Conservation (phyloP, 2,329 filamentous ascomycete species). For the Geoglossum cookeanum region DNA sequence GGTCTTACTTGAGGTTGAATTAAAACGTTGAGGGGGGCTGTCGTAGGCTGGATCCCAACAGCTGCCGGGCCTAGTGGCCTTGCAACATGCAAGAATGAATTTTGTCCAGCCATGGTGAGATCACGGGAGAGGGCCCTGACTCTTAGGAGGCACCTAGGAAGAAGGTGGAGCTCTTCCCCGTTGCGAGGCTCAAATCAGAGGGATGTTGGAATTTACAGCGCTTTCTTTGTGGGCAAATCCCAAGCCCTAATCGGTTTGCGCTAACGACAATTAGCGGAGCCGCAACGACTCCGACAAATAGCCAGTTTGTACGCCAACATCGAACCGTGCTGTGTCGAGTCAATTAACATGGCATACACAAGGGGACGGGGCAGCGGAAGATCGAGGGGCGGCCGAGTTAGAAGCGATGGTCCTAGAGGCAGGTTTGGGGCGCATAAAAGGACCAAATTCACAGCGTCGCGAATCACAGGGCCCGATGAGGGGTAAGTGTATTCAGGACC, state of each 20-base stretch:
- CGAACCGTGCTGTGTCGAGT: background rate
- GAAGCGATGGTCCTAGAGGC: background rate
- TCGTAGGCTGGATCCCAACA: constrained; percentile 63
- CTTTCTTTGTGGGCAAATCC: constrained; percentile 5
- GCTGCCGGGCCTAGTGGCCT: constrained; percentile 71
- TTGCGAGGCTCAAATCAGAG: constrained; percentile 14
- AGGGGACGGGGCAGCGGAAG: constrained; percentile 14
- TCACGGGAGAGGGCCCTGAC: background rate
- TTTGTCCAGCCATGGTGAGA: constrained; percentile 59
- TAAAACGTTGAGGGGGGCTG: constrained; percentile 80
- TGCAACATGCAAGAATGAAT: constrained; percentile 86
- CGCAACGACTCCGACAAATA: background rate
- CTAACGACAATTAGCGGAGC: constrained; percentile 1
- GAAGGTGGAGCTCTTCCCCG: background rate
- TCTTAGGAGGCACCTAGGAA: background rate
- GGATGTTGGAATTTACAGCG: constrained; percentile 10
- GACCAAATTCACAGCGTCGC: background rate
- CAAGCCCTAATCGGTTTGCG: background rate
- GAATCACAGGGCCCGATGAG: background rate
- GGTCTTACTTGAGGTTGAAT: constrained; percentile 77
- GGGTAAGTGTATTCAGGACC: background rate
- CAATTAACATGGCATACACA: background rate
- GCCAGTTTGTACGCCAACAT: background rate
- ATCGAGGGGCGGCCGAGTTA: constrained; percentile 14
- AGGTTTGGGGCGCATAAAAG: background rate